A percentile compares a stretch with the other conserved stretches of the same genome.
These are phyloP conservation scores for Chaetomium sp. DNA, from an alignment of 2,329 filamentous ascomycete species.

Conservation along the genomic window DNA sequence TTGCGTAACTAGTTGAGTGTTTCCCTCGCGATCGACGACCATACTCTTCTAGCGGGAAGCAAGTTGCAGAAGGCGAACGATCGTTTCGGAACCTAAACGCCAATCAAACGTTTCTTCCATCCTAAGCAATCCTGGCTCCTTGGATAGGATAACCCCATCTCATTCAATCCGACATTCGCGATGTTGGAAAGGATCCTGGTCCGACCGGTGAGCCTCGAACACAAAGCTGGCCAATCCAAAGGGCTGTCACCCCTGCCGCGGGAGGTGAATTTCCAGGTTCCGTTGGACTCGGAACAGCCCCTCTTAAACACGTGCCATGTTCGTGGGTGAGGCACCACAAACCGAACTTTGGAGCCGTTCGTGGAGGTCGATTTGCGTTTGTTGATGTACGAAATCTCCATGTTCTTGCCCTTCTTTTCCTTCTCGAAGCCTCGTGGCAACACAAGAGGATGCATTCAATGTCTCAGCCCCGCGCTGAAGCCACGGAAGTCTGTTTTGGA, in stretches of 20 bases:
- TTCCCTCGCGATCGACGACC: too few relatives aligned
- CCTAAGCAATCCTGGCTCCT: neutral
- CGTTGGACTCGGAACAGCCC: too few relatives aligned
- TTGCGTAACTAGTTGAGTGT: too few relatives aligned
- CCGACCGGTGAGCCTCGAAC: neutral
- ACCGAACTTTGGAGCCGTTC: too few relatives aligned
- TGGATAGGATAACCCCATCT: neutral
- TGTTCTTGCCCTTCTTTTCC: too few relatives aligned
- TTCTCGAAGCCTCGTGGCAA: neutral
- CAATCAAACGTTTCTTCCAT: neutral
- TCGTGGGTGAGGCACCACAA: too few relatives aligned
- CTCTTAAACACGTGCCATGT: too few relatives aligned
- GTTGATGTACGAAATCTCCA: too few relatives aligned
- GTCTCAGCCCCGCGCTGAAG: neutral
- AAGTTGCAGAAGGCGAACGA: too few relatives aligned
- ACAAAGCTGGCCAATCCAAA: slow-evolving; percentile 3
- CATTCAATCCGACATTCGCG: neutral
- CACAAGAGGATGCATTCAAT: neutral
- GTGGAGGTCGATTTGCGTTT: too few relatives aligned
- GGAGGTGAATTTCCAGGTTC: neutral
- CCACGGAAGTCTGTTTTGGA: neutral
- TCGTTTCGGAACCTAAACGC: neutral
- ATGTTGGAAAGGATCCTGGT: neutral
- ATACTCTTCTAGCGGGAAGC: too few relatives aligned
- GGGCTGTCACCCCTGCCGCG: neutral